A percentile compares a stretch with the other conserved stretches of the same genome.
phyloP scores from a whole-genome alignment of 306 rosid genomes.

The Medicago lupulina region DNA sequence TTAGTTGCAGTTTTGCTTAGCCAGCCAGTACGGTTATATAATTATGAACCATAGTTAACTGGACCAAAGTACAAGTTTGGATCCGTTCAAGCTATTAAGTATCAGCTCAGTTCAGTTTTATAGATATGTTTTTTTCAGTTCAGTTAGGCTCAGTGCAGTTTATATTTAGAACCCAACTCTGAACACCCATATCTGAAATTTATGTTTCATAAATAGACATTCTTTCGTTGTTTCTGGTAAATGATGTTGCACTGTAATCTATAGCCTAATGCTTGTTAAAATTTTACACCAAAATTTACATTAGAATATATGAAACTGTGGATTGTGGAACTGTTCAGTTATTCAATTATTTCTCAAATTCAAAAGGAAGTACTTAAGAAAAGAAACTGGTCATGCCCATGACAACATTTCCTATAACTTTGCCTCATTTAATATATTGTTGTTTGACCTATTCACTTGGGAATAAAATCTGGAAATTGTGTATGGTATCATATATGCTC shows the following conservation, averaged over 20 bases:
- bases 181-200: neutral
- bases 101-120: no score
- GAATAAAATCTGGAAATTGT: constrained; percentile 3
- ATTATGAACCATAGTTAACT: no score
- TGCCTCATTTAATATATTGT: neutral
- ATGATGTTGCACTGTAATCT: constrained; percentile 5
- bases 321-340: constrained; percentile 1
- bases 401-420: neutral
- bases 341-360: constrained; percentile 7
- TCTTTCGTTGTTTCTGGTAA: neutral
- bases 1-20: no score
- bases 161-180: no score
- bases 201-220: neutral
- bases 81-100: no score
- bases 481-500: constrained; percentile 13
- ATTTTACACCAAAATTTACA: neutral
- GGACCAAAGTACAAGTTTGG: no score
- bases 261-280: constrained; percentile 17
- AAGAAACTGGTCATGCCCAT: neutral
- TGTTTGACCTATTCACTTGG: neutral
- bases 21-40: no score
- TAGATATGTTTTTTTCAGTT: no score
- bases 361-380: neutral
- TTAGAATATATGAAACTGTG: no score
- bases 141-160: no score